Conservation (phyloP, 257 asterid genomes). For the Jacaranda mimosifolia region DNA sequence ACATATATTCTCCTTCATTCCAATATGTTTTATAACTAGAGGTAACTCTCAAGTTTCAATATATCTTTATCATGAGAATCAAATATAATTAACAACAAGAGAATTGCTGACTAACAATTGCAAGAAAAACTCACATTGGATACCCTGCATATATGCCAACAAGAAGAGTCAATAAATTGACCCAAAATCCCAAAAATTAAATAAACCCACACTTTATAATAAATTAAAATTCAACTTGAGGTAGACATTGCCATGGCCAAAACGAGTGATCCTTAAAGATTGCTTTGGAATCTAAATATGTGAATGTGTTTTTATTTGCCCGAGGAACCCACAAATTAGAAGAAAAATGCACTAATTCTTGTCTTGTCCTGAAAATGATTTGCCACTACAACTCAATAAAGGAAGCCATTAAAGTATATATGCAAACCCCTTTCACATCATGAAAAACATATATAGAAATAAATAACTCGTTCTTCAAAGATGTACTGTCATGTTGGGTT, state of each 20-base stretch:
- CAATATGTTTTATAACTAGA: too few relatives aligned
- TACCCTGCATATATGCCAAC: too few relatives aligned
- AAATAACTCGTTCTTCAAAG: neutral
- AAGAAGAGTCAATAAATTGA: too few relatives aligned
- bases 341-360: conserved; percentile 4
- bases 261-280: conserved; percentile 14
- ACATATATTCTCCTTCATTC: too few relatives aligned
- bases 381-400: neutral
- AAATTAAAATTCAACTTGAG: neutral
- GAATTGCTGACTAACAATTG: too few relatives aligned
- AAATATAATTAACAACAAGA: too few relatives aligned
- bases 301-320: neutral
- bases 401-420: neutral
- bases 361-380: neutral
- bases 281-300: conserved; percentile 13
- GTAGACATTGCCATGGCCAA: neutral
- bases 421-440: conserved; percentile 33
- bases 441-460: neutral
- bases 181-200: neutral
- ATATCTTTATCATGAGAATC: too few relatives aligned
- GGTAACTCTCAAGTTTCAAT: too few relatives aligned
- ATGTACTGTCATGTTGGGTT: conserved; percentile 7
- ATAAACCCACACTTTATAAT: neutral
- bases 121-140: too few relatives aligned
- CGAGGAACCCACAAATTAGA: neutral